Base-by-base conservation (phyloP, 441 rosid species). In the Theobroma grandiflorum region DNA sequence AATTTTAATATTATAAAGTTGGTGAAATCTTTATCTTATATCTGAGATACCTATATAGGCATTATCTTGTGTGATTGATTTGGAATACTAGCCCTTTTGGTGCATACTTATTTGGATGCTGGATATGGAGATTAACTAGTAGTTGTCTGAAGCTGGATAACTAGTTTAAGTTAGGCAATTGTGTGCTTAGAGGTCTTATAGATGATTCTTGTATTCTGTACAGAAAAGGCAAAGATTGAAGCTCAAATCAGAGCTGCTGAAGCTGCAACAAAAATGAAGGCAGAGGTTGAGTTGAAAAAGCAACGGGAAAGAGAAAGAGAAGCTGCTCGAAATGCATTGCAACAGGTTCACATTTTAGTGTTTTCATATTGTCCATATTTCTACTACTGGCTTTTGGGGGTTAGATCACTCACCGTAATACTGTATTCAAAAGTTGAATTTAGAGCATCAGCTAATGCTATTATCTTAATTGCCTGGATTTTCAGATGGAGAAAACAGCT, bases 171-270 rank as follows among this genome's bases (percentile, higher is more conserved):
- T 20, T 7, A 5, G n/a, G 55, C 7, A 31, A 6, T 31, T 2
- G 40, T 26, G 0, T 63, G 20, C n/a, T 16, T 31, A 7, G 38
- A 50, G 62, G 20, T 68, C 57, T 53, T 68, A 18, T 26, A 8
- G 18, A 14, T 12, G 12, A 11, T 75, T 43, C 66, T 57, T 6
- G 45, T 72, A 26, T 35, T 55, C 4, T 69, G 40, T 87, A 72
- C 92, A 95, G 97, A 95, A 81, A 89, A 84, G 72, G 91, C 92
- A 11, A 86, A 84, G 82, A 88, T 93, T 72, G 98, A 93, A 86
- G 92, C 94, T 4, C 91, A 87, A 78, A 87, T 93, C 37, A 79
- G 74, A 87, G 97, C 93, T 57, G 94, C 93, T 37, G 88, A 86
- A 88, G 90, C 87, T 77, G 95, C 98, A 57, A 65, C 86, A 6